Base-by-base conservation (phyloP, 495 filamentous ascomycete genomes). In the Xylaria intraflava region DNA sequence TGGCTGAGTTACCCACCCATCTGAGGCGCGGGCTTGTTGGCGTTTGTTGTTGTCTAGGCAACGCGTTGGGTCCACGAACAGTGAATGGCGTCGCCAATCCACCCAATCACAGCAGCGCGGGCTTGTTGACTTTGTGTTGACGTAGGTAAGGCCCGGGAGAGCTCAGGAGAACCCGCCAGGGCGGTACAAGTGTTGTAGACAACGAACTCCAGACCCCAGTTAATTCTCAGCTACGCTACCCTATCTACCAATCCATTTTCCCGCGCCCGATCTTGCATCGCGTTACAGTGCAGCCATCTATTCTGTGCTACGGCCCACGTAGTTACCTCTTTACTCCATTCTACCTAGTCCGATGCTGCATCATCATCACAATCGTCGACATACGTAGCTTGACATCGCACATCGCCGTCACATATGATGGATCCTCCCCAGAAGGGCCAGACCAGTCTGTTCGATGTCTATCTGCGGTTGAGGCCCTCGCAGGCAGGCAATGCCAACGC, bases 401-500 rank as follows among this genome's bases (percentile, higher is more conserved):
- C 5, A 23, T 20, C 23, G 30, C 17, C 22, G 12, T 6, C 9
- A n/a, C 6, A 45, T 11, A 51, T 35, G 39, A 64, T 63, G 65
- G 65, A 65, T 36, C 58, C 52, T 41, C 58, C 64, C 22, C 65
- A 64, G 50, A 72, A 68, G 57, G 42, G 64, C 12, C 66, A 71
- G 36, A 51, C 69, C 16, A 76, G 74, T 42, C 79, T 96, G 20
- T 98, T 98, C 66, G 82, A 97, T 66, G 94, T 98, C 42, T 97
- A 85, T 57, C 82, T 98, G 23, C 87, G 93, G 49, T 75, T 98
- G 33, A 85, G 94, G 2, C 94, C 93, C 14, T 82, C 90, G 6
- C 74, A 68, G 42, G 62, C 62, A 46, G 69, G 57, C 50, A 66
- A 65, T 60, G 36, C 70, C 35, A 38, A 51, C 56, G 59, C 72